These are phyloP conservation scores for Endocalyx cinctus DNA, from an alignment of 2,329 filamentous ascomycete species.

Conservation along the genomic window DNA sequence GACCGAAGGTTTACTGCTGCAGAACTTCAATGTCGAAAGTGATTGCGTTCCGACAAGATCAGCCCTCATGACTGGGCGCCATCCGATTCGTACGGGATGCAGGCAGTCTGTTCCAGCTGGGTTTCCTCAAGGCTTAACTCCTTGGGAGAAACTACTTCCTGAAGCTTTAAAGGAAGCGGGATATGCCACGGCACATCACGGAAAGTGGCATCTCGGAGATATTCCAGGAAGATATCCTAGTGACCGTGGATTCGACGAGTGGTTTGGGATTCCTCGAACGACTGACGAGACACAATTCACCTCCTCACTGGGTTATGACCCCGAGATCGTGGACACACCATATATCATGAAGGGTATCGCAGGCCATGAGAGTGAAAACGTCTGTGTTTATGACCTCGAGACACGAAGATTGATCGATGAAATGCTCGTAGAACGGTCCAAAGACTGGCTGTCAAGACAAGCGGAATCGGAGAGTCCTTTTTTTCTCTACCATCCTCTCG, in stretches of 20 bases:
- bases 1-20: conserved; percentile 26
- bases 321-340: too few relatives aligned
- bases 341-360: too few relatives aligned
- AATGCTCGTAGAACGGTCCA: too few relatives aligned
- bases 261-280: conserved; percentile 33
- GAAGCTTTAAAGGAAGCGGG: conserved; percentile 24
- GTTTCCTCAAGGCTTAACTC: conserved; percentile 27
- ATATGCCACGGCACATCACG: conserved; percentile 28
- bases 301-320: too few relatives aligned
- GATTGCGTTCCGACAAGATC: conserved; percentile 31
- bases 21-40: conserved; percentile 35
- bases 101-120: conserved; percentile 29
- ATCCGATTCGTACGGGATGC: conserved; percentile 31
- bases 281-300: too few relatives aligned
- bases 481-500: too few relatives aligned
- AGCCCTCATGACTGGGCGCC: conserved; percentile 30
- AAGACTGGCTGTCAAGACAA: too few relatives aligned
- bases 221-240: conserved; percentile 29
- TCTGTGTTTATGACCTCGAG: too few relatives aligned
- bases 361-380: too few relatives aligned
- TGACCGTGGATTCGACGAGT: conserved; percentile 32
- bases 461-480: too few relatives aligned
- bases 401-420: too few relatives aligned
- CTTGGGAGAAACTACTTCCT: conserved; percentile 27
- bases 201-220: conserved; percentile 33